Percentiles rank a stretch among this genome's conserved stretches.
Conservation (phyloP, 768 basidiomycete species). For the Serendipita indica region DNA sequence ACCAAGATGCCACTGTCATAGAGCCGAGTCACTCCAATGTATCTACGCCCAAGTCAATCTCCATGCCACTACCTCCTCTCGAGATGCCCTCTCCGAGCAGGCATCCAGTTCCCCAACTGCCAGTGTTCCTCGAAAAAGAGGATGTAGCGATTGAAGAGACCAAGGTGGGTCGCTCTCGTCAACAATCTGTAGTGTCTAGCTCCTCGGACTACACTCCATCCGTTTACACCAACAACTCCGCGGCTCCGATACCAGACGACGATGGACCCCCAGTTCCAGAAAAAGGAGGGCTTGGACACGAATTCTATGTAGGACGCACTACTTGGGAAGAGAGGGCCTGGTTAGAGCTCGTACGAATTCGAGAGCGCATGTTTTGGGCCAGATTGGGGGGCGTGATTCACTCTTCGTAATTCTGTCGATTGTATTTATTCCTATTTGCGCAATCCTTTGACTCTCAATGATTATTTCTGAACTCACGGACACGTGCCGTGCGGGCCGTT, state of each 20-base stretch:
- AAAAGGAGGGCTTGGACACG: conserved; percentile 14
- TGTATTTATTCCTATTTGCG: background rate
- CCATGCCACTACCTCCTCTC: background rate
- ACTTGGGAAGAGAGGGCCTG: conserved; percentile 76
- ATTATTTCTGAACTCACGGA: background rate
- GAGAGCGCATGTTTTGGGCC: conserved; percentile 81
- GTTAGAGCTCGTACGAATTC: conserved; percentile 57
- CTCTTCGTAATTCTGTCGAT: background rate
- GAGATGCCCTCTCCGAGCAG: background rate
- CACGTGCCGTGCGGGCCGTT: background rate
- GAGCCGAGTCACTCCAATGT: background rate
- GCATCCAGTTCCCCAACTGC: background rate
- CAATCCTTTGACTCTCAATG: background rate
- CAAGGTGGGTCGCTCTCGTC: background rate
- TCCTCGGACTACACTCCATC: background rate
- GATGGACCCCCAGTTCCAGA: background rate
- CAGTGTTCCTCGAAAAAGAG: background rate
- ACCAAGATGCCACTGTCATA: background rate
- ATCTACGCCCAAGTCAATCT: conserved; percentile 5
- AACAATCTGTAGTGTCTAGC: background rate
- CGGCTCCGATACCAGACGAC: background rate
- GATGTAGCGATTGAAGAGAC: background rate
- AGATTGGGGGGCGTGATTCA: conserved; percentile 42
- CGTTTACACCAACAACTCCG: conserved; percentile 4
- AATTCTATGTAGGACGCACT: conserved; percentile 27